Conservation (phyloP, 2,329 filamentous ascomycete species). For the Thielaviopsis musarum region DNA sequence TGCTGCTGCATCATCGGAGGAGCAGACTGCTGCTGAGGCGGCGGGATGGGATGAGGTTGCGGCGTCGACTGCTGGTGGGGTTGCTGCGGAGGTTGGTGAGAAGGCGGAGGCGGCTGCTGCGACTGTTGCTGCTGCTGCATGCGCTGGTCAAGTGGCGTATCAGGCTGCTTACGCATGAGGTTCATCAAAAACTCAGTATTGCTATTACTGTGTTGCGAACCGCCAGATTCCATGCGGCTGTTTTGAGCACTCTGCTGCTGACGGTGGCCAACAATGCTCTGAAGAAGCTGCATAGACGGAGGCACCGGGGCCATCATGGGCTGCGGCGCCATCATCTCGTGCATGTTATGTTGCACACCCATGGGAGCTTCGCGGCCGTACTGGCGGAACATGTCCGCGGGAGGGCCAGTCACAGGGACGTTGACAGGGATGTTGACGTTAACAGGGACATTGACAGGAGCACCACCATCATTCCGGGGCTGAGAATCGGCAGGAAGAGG, state of each 20-base stretch:
- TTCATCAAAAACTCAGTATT: constrained; percentile 77
- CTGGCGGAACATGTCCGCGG: constrained; percentile 9
- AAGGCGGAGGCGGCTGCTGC: constrained; percentile 27
- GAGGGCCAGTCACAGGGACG: constrained; percentile 1
- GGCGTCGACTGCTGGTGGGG: constrained; percentile 11
- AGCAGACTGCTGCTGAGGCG: constrained; percentile 11
- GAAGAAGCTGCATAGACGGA: constrained; percentile 42
- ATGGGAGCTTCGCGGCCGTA: constrained; percentile 21
- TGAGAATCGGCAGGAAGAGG: constrained; percentile 3
- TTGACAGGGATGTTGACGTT: neutral
- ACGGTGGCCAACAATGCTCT: constrained; percentile 38
- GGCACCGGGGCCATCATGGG: constrained; percentile 27
- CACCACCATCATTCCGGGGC: constrained; percentile 3
- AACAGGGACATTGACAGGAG: neutral
- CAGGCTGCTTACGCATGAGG: constrained; percentile 47
- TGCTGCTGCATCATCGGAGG: constrained; percentile 12
- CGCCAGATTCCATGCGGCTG: constrained; percentile 5
- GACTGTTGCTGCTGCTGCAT: constrained; percentile 33
- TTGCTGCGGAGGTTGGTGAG: constrained; percentile 15
- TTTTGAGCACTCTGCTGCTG: constrained; percentile 10
- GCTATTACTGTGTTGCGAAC: constrained; percentile 29
- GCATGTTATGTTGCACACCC: constrained; percentile 18
- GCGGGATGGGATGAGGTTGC: constrained; percentile 18
- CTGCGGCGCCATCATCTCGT: constrained; percentile 36
- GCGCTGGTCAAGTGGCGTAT: constrained; percentile 33